Evolutionary conservation across 2,329 filamentous ascomycete species (phyloP).

Genomic region (Teratosphaeria destructans): DNA sequence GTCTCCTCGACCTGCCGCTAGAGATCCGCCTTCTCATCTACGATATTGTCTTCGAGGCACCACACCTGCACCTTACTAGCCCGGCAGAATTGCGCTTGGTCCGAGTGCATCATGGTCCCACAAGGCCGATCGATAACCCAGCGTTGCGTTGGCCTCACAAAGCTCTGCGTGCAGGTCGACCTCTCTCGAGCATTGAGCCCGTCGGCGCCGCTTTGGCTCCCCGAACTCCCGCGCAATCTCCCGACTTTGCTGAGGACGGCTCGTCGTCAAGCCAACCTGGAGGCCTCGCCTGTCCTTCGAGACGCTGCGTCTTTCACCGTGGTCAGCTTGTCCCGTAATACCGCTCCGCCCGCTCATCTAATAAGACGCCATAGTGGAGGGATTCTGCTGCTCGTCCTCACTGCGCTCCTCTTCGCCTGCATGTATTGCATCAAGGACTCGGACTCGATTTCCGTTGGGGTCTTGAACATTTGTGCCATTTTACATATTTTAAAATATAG

Average conservation of each 20-base stretch:
- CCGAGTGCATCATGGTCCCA: neutral
- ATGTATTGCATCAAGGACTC: no score
- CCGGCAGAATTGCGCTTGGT: neutral
- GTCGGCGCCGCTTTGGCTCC: neutral
- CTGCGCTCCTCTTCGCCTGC: no score
- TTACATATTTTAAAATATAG: no score
- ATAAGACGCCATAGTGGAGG: no score
- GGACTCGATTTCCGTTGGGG: no score
- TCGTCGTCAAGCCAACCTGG: neutral
- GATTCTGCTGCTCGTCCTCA: no score
- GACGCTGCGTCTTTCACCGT: neutral
- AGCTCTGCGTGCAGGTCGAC: neutral
- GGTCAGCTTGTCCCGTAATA: neutral
- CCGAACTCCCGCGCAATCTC: neutral
- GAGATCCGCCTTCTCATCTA: neutral
- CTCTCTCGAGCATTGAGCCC: neutral
- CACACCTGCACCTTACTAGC: neutral
- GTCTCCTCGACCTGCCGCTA: neutral
- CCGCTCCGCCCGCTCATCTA: no score
- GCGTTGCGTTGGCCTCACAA: neutral
- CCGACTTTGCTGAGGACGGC: neutral
- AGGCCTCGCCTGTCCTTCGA: neutral
- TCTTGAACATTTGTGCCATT: no score
- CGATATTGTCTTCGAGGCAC: neutral
- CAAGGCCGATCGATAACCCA: neutral